Evolutionary conservation across 2,329 filamentous ascomycete species (phyloP), one percentile per base, ranked within the genome.

Genomic region (Pezizomycotina sp.): DNA sequence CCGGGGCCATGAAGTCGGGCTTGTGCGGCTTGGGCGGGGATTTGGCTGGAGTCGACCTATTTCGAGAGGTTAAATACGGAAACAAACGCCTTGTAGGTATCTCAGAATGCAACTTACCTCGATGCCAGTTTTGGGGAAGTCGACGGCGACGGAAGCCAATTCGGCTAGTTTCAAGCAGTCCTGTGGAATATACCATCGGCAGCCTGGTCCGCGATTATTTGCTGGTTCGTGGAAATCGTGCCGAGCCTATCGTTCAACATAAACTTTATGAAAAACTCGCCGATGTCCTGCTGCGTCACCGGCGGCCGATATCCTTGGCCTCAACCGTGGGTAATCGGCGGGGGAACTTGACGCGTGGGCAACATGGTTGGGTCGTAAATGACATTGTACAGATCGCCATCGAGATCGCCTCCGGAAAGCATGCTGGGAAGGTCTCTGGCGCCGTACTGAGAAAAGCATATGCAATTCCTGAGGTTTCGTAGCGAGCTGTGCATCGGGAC

Each of bases 341-440:
- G 82, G 69, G 1, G 3, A 0, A 62, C 69, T 0, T 57, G 60
- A 0, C 39, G 49, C 4, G 51, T 53, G 0, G 67, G 62, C 1
- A 65, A 54, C 0, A 72, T 61, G 0, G 55, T 51, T 0, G 56
- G 48, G 47, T 91, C 80, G 64, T 69, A 89, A 30, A 91, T 78
- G 31, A 91, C 58, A 46, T 82, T 77, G 55, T 78, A 92, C 0
- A 80, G 58, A 53, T 92, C 83, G 0, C 82, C 82, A 46, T 89
- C 81, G 0, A 92, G 64, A 53, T 92, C 82, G 0, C 82, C 82
- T 1, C 82, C 82, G 34, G 76, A 77, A 0, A 92, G 62, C 54
- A 76, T 68, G 43, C 78, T 86, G 0, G 81, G 80, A 0, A 92
- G 59, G 50, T 91, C 82, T 10, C 82, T 69, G 0, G 48, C 16